Evolutionary conservation across 2,329 filamentous ascomycete species (phyloP).

Genomic region (Claviceps sp.): DNA sequence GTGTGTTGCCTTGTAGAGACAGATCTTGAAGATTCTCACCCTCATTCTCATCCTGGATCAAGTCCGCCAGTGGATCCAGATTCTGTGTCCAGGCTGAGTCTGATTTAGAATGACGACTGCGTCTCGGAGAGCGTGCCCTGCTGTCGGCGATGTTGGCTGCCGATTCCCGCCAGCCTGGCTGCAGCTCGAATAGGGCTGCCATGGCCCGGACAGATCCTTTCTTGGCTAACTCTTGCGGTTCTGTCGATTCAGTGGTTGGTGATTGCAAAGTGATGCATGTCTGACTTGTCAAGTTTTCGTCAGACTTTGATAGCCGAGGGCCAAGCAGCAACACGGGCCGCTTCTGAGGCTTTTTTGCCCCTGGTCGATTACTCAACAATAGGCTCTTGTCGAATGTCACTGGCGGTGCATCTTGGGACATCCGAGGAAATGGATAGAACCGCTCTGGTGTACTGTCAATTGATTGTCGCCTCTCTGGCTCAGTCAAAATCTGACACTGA

Average conservation of each 20-base stretch:
- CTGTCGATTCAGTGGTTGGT: conserved; percentile 6
- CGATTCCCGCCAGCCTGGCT: conserved; percentile 3
- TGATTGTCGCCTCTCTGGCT: conserved; percentile 3
- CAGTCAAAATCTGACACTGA: conserved; percentile 3
- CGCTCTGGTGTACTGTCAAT: conserved; percentile 11
- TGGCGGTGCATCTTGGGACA: not conserved
- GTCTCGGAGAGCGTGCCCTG: not conserved
- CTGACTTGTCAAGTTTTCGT: conserved; percentile 5
- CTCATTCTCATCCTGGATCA: not conserved
- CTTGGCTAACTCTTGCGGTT: conserved; percentile 13
- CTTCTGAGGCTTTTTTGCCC: not conserved
- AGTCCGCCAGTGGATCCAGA: not conserved
- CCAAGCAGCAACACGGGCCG: conserved; percentile 5
- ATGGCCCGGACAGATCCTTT: conserved; percentile 32
- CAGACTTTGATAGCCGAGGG: conserved; percentile 6
- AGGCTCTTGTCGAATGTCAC: not conserved
- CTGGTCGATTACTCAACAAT: not conserved
- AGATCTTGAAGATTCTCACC: not conserved
- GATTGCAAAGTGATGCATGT: conserved; percentile 1
- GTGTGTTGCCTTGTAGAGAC: not conserved
- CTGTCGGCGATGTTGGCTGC: not conserved
- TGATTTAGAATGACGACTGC: conserved; percentile 4
- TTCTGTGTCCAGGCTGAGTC: conserved; percentile 3
- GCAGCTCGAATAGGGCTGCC: conserved; percentile 36
- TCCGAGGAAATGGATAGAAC: conserved; percentile 11